Base-by-base conservation (phyloP, 139 green algal genomes). In the Tetratostichococcus sp. region DNA sequence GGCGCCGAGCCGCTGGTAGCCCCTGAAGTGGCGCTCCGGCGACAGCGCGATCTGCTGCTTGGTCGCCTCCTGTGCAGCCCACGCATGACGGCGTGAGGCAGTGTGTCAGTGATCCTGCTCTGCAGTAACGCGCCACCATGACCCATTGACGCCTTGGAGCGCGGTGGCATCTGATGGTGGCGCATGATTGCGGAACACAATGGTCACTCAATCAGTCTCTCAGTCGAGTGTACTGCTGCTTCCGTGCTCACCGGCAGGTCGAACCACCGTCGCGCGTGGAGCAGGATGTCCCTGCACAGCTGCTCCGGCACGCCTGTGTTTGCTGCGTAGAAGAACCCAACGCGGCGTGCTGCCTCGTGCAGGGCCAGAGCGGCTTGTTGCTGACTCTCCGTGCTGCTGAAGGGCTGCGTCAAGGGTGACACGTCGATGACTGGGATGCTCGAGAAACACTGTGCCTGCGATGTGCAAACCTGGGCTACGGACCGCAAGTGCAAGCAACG, bases 291-390 rank as follows among this genome's bases (percentile, higher is more conserved):
- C 25, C 80, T 43, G 17, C 34, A 68, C 6, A 79, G 39, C 16
- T 72, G 31, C 4, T n/a, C 32, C 57, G 77, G 79, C 35, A 89
- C 35, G 6, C 85, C 83, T 42, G 86, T 81, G 31, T 79, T 80
- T 2, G 67, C 65, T 3, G 82, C 73, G 34, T 88, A 88, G 50
- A 90, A 90, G 72, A 90, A 90, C 4, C 86, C 86, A 16, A 88
- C 83, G 59, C 85, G 59, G 6, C 16, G n/a, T 71, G 83, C 87
- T 0, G 86, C 86, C 22, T 75, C 67, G 30, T 85, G 62, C 23
- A 87, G 75, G 69, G 75, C 5, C 62, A 32, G 3, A 0, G 67
- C 80, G 16, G 77, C 75, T 30, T 58, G 14, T 26, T 42, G 25
- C 71, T 59, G 75, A 26, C 1, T 69, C 50, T 30, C 30, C 32